Conservation (phyloP, 768 basidiomycete genomes). For the Macrolepiota fuliginosa region DNA sequence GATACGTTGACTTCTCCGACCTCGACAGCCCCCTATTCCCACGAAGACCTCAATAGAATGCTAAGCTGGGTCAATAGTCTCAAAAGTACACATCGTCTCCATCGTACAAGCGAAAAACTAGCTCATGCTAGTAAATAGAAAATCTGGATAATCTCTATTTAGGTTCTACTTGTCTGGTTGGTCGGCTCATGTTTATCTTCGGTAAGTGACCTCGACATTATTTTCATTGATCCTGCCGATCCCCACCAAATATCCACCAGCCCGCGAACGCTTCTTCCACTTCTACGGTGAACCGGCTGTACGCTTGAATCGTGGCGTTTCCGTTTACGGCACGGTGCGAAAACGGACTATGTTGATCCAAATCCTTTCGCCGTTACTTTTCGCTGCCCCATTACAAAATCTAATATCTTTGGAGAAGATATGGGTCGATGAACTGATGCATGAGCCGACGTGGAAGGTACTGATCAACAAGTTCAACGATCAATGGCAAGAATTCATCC, state of each 20-base stretch:
- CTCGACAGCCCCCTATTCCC: slow-evolving; percentile 36
- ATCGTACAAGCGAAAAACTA: background rate
- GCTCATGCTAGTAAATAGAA: slow-evolving; percentile 19
- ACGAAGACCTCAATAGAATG: slow-evolving; percentile 36
- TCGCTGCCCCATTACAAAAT: slow-evolving; percentile 43
- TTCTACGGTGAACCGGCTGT: slow-evolving; percentile 45
- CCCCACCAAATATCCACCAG: slow-evolving; percentile 17
- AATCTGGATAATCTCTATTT: slow-evolving; percentile 20
- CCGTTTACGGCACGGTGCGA: slow-evolving; percentile 29
- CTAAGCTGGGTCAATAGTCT: slow-evolving; percentile 31
- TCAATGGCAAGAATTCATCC: slow-evolving; percentile 28
- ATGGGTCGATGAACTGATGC: slow-evolving; percentile 43
- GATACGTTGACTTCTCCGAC: slow-evolving; percentile 38
- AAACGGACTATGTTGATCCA: slow-evolving; percentile 35
- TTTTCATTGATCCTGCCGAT: too few relatives aligned
- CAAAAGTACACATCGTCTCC: slow-evolving; percentile 27
- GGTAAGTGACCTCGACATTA: slow-evolving; percentile 22
- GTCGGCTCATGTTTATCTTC: slow-evolving; percentile 41
- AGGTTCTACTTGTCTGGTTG: slow-evolving; percentile 26
- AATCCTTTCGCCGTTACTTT: slow-evolving; percentile 36
- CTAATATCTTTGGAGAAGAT: slow-evolving; percentile 38
- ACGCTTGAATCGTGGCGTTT: slow-evolving; percentile 43
- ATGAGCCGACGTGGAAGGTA: slow-evolving; percentile 16
- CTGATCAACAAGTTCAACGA: slow-evolving; percentile 19
- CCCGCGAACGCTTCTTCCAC: slow-evolving; percentile 39